Percentiles rank a stretch among this genome's conserved stretches.
phyloP scores from a whole-genome alignment of 139 green algal species.

The Eudorina sp. region DNA sequence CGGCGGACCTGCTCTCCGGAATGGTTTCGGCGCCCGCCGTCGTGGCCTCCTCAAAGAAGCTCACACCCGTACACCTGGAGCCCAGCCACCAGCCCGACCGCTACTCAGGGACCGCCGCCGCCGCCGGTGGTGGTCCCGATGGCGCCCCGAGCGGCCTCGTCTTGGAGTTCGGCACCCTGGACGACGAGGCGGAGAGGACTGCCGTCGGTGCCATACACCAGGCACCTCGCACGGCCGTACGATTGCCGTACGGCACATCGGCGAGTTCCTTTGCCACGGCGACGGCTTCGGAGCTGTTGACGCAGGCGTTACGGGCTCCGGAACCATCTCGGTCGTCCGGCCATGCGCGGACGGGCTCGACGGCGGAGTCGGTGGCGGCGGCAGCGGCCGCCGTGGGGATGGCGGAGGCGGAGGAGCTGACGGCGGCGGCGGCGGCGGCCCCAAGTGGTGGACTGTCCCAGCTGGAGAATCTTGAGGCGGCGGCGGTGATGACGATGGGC shows the following conservation, averaged over 20 bases:
- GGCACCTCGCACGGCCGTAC: not conserved
- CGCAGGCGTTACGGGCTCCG: not conserved
- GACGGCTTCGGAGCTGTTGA: conserved; percentile 42
- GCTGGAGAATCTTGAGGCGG: not conserved
- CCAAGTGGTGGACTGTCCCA: not conserved
- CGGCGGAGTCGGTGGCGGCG: not conserved
- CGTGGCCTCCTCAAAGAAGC: too few species aligned
- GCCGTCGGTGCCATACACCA: not conserved
- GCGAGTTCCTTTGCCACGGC: not conserved
- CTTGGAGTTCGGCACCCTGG: not conserved
- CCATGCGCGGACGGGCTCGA: not conserved
- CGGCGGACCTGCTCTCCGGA: not conserved
- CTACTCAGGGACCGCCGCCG: not conserved
- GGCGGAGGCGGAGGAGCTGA: not conserved
- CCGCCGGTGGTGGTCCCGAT: too few species aligned
- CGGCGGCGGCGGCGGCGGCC: not conserved
- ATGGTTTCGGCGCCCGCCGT: not conserved
- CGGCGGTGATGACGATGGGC: not conserved
- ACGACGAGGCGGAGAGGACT: not conserved
- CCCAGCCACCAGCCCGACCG: not conserved
- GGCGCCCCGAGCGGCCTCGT: not conserved
- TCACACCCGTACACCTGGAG: too few species aligned
- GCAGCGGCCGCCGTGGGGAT: not conserved
- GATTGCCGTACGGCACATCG: not conserved
- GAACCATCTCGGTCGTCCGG: not conserved